A percentile compares a stretch with the other conserved stretches of the same genome.
Evolutionary conservation across 2,329 filamentous ascomycete species (phyloP).

Genomic region (Cladosporium velox): DNA sequence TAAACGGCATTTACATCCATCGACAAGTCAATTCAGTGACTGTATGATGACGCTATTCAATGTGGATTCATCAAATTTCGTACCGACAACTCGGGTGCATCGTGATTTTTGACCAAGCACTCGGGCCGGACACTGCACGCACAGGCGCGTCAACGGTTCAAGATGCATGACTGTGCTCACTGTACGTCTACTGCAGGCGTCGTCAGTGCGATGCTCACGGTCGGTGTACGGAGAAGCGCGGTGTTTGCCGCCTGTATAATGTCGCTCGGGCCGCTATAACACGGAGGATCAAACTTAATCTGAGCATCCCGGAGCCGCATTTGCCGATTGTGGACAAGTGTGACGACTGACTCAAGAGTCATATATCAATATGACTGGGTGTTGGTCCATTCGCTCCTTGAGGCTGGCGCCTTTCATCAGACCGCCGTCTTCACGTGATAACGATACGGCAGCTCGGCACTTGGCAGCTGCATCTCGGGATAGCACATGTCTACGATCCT

Average conservation of each 20-base stretch:
- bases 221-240: neutral
- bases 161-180: neutral
- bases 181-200: neutral
- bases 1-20: no score
- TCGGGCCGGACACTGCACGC: neutral
- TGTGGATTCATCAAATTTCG: neutral
- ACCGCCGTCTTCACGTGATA: neutral
- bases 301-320: neutral
- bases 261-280: neutral
- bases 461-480: neutral
- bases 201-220: neutral
- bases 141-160: neutral
- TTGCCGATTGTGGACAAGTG: neutral
- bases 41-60: neutral
- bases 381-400: neutral
- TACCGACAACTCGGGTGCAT: neutral
- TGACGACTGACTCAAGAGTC: neutral
- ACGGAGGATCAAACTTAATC: neutral
- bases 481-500: neutral
- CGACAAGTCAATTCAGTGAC: neutral
- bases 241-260: neutral
- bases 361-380: neutral
- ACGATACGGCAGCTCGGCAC: neutral
- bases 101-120: neutral
- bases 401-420: neutral